A percentile compares a stretch with the other conserved stretches of the same genome.
These are phyloP conservation scores for Rosa persica DNA, from an alignment of 306 rosid genomes.

Conservation along the genomic window DNA sequence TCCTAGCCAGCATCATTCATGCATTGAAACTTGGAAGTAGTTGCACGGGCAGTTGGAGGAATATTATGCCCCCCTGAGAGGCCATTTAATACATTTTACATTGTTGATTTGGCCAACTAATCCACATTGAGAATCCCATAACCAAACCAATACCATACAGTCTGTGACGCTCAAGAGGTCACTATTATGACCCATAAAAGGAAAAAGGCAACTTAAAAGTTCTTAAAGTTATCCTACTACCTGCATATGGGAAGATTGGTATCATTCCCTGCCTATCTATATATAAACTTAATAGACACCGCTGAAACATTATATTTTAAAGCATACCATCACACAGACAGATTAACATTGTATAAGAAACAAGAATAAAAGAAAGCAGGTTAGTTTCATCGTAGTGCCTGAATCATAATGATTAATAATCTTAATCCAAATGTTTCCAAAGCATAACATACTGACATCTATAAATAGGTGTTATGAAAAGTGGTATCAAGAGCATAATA, in stretches of 20 bases:
- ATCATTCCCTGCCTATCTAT: neutral
- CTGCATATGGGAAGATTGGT: neutral
- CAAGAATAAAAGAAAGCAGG: neutral
- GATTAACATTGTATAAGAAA: neutral
- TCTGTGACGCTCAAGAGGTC: neutral
- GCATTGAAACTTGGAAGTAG: conserved; percentile 6
- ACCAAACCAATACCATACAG: conserved; percentile 23
- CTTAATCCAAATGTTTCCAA: neutral
- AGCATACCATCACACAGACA: neutral
- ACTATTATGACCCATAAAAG: neutral
- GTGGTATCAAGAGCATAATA: neutral
- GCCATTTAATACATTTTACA: conserved; percentile 1
- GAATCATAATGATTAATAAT: neutral
- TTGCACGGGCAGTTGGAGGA: conserved; percentile 1
- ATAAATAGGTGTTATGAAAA: neutral
- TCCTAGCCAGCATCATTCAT: conserved; percentile 42
- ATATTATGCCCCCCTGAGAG: neutral
- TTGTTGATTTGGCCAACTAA: conserved; percentile 38
- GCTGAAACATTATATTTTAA: neutral
- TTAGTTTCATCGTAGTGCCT: neutral
- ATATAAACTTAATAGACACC: neutral
- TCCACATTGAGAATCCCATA: conserved; percentile 12
- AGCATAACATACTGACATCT: neutral
- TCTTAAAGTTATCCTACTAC: neutral
- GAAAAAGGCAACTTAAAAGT: neutral